phyloP scores from a whole-genome alignment of 208 protist genomes.

The Leishmania guyanensis region DNA sequence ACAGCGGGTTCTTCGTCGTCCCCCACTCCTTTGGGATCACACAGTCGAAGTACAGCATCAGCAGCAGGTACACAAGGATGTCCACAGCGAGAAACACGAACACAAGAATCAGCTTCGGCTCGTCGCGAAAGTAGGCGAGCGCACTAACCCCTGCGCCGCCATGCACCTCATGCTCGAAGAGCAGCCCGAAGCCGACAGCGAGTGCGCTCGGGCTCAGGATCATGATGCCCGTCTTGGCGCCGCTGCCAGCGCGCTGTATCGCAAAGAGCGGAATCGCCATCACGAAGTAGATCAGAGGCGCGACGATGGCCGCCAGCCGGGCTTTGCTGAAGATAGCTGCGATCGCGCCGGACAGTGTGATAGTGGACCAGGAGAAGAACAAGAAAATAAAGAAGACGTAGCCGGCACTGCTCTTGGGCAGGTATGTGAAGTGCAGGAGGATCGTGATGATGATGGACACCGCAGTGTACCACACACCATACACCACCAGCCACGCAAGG shows the following conservation, averaged over 20 bases:
- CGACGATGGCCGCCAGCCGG: slow-evolving; percentile 54
- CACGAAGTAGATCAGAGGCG: slow-evolving; percentile 76
- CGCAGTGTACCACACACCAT: slow-evolving; percentile 41
- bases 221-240: slow-evolving; percentile 19
- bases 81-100: slow-evolving; percentile 34
- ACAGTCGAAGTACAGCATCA: slow-evolving; percentile 74
- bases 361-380: slow-evolving; percentile 45
- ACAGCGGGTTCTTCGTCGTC: slow-evolving; percentile 54
- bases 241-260: slow-evolving; percentile 22
- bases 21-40: slow-evolving; percentile 75
- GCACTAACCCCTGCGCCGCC: slow-evolving; percentile 26
- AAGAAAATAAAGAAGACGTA: slow-evolving; percentile 59
- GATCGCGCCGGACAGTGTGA: slow-evolving; percentile 43
- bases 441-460: slow-evolving; percentile 51
- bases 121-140: slow-evolving; percentile 22
- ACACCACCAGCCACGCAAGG: slow-evolving; percentile 51
- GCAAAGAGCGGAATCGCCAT: slow-evolving; percentile 44
- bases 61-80: slow-evolving; percentile 59
- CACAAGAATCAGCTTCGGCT: slow-evolving; percentile 36
- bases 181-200: slow-evolving; percentile 11
- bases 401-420: slow-evolving; percentile 31
- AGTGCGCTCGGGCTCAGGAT: slow-evolving; percentile 49
- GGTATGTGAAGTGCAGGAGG: slow-evolving; percentile 50
- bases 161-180: slow-evolving; percentile 30
- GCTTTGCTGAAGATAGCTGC: slow-evolving; percentile 75